Evolutionary conservation across 352 stramenopile species (phyloP), one percentile per base, ranked within the genome.

Genomic region (Globisporangium carolinianum): DNA sequence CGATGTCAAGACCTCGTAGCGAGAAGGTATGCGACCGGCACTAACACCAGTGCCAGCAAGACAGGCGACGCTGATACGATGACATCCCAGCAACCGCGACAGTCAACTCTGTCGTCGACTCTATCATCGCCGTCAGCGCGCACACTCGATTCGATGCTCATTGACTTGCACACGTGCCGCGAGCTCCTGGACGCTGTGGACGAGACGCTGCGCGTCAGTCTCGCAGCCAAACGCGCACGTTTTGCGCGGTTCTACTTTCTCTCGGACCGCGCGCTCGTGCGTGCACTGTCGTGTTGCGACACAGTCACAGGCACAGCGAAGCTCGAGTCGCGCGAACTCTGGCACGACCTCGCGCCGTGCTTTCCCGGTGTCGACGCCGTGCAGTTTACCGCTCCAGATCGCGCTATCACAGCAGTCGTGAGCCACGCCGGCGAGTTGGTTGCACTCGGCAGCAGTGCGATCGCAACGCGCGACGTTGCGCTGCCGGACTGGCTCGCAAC

Each of bases 231-330:
- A 10, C 75, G 79, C 10, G 48, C 62, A 6, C 66, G 69, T 14
- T 93, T 93, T 52, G 58, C 77, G 36, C 75, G 83, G 0, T 89
- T 90, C 63, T 89, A 74, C 52, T 83, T 89, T 5, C 57, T 93
- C 2, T 86, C 76, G 0, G 81, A 93, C 24, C n/a, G 41, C 11
- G 76, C 88, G 45, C 43, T 93, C 4, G 73, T 91, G 1, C 49
- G 61, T 4, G 71, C 67, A 0, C 68, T 90, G 6, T 72, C 77
- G 0, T 70, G 54, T 11, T 51, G 51, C 12, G 61, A 58, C 0
- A 6, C 50, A 6, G 57, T 63, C 24, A 52, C 53, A 6, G 58
- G 41, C 9, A 46, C 24, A 9, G 32, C 51, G 18, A 8, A 60
- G 2, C 38, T 63, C 3, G 50, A 62, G 7, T 71, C 76, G 45